Evolutionary conservation across 2,329 filamentous ascomycete genomes (phyloP).

Genomic region (Cercospora zeae-maydis): DNA sequence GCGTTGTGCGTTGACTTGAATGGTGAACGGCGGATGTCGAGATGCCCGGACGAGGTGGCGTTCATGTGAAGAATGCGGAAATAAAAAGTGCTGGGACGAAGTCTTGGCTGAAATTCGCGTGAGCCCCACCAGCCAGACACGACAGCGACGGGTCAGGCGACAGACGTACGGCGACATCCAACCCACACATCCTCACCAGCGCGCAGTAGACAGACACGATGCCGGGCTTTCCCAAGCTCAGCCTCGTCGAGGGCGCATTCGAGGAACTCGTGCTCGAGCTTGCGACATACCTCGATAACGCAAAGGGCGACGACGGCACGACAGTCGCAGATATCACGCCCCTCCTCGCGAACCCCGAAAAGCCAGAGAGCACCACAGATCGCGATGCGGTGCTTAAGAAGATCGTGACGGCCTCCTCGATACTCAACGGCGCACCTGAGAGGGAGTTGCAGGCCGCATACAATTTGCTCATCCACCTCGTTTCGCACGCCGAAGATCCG

Average conservation of each 20-base stretch:
- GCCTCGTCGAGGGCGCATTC: conserved; percentile 84
- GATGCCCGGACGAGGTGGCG: not conserved
- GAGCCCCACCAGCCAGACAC: conserved; percentile 4
- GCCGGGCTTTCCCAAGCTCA: conserved; percentile 60
- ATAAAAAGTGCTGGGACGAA: conserved; percentile 3
- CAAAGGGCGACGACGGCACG: conserved; percentile 61
- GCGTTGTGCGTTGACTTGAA: not conserved
- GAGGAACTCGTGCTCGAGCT: conserved; percentile 91
- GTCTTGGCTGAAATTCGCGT: conserved; percentile 7
- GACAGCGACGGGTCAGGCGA: not conserved
- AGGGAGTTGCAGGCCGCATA: conserved; percentile 96
- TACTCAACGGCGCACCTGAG: conserved; percentile 82
- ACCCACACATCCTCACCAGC: not conserved
- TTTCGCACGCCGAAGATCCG: conserved; percentile 78
- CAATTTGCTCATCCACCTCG: conserved; percentile 92
- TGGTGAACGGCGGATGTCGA: not conserved
- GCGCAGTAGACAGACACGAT: conserved; percentile 40
- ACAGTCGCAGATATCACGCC: conserved; percentile 64
- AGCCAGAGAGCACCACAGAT: conserved; percentile 56
- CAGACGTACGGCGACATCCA: not conserved
- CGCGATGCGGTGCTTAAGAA: conserved; percentile 84
- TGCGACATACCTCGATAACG: conserved; percentile 84
- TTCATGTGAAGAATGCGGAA: not conserved
- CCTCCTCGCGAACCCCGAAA: conserved; percentile 57
- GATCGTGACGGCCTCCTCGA: conserved; percentile 73